Base-by-base conservation (phyloP, 805 yeast species). In the Millerozyma acaciae region DNA sequence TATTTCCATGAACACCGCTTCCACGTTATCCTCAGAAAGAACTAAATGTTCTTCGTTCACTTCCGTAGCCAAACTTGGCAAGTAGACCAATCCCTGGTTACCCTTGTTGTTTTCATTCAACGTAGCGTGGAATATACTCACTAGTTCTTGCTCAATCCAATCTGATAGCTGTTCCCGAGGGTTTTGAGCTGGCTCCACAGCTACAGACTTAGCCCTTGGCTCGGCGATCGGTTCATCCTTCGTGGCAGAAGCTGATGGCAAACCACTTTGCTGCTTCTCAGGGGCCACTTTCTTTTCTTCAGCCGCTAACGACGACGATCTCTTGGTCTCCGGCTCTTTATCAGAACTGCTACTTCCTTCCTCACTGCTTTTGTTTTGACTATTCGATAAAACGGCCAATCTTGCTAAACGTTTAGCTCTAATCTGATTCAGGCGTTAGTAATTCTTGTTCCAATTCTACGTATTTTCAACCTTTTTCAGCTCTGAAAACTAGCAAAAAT, bases 371-470 rank as follows among this genome's bases (percentile, higher is more conserved):
- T 12, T 18, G 3, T 12, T 8, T 6, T 34, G 18, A 9, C 16
- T 15, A 5, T 33, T 33, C 5, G 33, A 39, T 12, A 36, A 15
- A 12, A 45, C 45, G 8, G 45, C 65, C 36, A 77, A 59, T 38
- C 65, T 65, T 4, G 83, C 84, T 42, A 77, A 56, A 28, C 84
- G 53, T 42, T 71, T 72, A 32, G 71, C 70, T 37, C 77, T 58
- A 17, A 72, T 72, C 73, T 68, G 39, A 32, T 21, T 32, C 42
- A 6, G 18, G 47, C 51, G 44, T 47, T 45, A 47, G 49, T 40
- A 45, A 24, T 21, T 30, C 39, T 37, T 43, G 20, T 20, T 33
- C 23, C 31, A 30, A 30, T 27, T 20, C 8, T 10, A 20, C 10
- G 22, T 20, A 20, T 20, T 10, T 8, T 10, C 8, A 15, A 19